These are phyloP conservation scores for Acacia acuminata DNA, from an alignment of 306 rosid species.

Conservation along the genomic window DNA sequence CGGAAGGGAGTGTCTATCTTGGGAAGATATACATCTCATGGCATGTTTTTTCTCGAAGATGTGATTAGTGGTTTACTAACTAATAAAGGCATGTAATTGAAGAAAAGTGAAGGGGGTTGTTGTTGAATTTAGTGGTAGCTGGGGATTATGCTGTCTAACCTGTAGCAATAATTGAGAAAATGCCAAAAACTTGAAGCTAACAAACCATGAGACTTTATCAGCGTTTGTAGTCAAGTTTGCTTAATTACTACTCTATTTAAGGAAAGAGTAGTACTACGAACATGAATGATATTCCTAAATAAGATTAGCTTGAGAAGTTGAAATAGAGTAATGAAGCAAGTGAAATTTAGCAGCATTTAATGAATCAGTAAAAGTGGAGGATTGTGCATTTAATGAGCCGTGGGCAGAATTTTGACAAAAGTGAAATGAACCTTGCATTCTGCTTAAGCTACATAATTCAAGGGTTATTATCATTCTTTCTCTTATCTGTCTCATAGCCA, in stretches of 20 bases:
- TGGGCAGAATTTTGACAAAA: neutral
- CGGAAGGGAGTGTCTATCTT: neutral
- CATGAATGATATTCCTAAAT: neutral
- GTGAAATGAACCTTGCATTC: neutral
- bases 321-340: neutral
- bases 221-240: neutral
- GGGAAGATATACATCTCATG: neutral
- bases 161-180: constrained; percentile 30
- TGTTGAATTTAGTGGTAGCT: constrained; percentile 29
- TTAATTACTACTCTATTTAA: no score
- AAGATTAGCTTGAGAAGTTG: neutral
- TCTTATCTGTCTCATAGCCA: neutral
- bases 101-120: neutral
- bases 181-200: constrained; percentile 28
- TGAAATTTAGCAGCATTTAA: neutral
- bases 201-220: neutral
- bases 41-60: neutral
- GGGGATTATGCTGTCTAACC: neutral
- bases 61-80: neutral
- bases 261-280: neutral
- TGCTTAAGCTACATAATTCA: neutral
- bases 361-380: no score
- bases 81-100: neutral
- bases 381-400: no score
- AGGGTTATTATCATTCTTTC: neutral